Evolutionary conservation across 1,139 yeast genomes (phyloP).

Genomic region (Candida smagusa): DNA sequence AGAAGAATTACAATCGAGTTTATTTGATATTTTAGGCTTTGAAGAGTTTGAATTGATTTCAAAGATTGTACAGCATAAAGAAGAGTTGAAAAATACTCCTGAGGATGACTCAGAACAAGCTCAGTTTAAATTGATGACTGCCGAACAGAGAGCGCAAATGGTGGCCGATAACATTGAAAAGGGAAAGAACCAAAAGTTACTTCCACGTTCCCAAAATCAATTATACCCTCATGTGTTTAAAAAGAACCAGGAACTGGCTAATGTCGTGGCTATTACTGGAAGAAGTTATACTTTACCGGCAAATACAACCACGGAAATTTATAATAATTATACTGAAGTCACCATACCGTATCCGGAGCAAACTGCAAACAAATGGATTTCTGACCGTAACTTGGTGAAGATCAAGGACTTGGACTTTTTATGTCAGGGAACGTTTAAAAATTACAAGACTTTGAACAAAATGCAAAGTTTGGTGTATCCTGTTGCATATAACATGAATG

Average conservation of each 20-base stretch:
- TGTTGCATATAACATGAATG: conserved; percentile 88
- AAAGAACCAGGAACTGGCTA: conserved; percentile 63
- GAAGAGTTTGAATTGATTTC: conserved; percentile 81
- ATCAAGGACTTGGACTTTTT: conserved; percentile 66
- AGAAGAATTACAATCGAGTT: conserved; percentile 60
- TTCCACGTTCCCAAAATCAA: conserved; percentile 43
- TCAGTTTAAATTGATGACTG: conserved; percentile 36
- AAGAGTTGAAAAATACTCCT: conserved; percentile 11
- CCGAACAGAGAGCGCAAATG: conserved; percentile 56
- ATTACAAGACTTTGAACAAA: conserved; percentile 73
- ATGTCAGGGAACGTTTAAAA: conserved; percentile 82
- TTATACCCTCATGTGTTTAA: conserved; percentile 82
- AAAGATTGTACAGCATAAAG: conserved; percentile 55
- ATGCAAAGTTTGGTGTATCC: conserved; percentile 93
- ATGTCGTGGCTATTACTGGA: conserved; percentile 73
- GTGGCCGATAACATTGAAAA: conserved; percentile 52
- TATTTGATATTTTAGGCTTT: conserved; percentile 80
- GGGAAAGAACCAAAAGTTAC: conserved; percentile 50
- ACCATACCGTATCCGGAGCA: conserved; percentile 72
- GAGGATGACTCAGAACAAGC: conserved; percentile 3
- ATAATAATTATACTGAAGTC: conserved; percentile 74
- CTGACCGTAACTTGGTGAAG: conserved; percentile 54
- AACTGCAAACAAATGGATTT: conserved; percentile 42
- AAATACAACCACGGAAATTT: conserved; percentile 71
- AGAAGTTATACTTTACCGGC: conserved; percentile 74